phyloP scores from a whole-genome alignment of 192 early-diverging fungal genomes.

The Podila verticillata region DNA sequence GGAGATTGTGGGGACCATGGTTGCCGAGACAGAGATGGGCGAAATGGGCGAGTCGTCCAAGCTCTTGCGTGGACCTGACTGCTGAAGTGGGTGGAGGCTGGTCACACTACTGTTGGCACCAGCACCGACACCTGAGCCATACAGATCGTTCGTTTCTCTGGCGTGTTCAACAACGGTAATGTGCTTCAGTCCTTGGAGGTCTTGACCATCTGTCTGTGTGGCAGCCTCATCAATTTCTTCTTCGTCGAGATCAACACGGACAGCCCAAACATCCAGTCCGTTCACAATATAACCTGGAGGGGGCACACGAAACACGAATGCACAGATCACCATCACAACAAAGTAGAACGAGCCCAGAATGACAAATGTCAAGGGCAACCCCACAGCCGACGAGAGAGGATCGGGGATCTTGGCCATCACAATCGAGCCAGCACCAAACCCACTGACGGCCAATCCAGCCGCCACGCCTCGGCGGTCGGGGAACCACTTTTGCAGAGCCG shows the following conservation, averaged over 20 bases:
- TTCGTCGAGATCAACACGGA: constrained; percentile 33
- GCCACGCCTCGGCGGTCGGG: constrained; percentile 66
- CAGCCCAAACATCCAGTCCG: constrained; percentile 63
- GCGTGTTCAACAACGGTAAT: constrained; percentile 6
- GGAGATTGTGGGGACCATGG: constrained; percentile 25
- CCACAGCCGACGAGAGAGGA: constrained; percentile 62
- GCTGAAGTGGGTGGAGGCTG: constrained; percentile 19
- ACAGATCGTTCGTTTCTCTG: not conserved
- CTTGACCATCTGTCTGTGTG: constrained; percentile 7
- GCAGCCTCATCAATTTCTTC: not conserved
- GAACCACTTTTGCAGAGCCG: constrained; percentile 72
- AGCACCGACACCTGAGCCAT: not conserved
- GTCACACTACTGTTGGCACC: not conserved
- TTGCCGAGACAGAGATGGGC: constrained; percentile 18
- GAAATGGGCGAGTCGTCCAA: constrained; percentile 33
- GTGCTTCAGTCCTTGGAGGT: constrained; percentile 8
- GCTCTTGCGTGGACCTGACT: constrained; percentile 16
- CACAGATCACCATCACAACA: constrained; percentile 62
- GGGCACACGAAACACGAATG: constrained; percentile 68
- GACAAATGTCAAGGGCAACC: constrained; percentile 69
- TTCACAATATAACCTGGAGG: constrained; percentile 73
- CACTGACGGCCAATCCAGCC: constrained; percentile 74
- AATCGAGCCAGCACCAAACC: constrained; percentile 79
- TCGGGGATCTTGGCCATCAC: constrained; percentile 74
- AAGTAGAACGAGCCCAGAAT: constrained; percentile 74